Evolutionary conservation across 1,139 yeast genomes (phyloP).

Genomic region (Diutina siamensis): DNA sequence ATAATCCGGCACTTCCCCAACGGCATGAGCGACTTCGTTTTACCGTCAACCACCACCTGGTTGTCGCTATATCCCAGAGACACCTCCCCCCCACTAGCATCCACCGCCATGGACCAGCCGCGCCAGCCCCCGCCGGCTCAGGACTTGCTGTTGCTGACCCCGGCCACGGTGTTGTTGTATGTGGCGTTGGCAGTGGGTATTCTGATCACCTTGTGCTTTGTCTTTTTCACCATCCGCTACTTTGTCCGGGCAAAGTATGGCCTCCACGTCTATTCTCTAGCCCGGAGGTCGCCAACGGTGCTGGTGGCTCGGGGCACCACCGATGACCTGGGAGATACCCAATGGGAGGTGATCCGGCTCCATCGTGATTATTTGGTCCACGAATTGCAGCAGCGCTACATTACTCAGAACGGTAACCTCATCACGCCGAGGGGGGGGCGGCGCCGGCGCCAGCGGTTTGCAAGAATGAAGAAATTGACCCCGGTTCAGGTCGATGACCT

Average conservation of each 20-base stretch:
- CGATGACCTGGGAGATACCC: no score
- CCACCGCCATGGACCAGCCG: neutral
- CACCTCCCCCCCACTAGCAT: neutral
- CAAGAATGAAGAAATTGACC: slow-evolving; percentile 43
- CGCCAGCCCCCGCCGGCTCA: neutral
- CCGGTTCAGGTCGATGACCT: slow-evolving; percentile 50
- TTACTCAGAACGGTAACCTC: neutral
- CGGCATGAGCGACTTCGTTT: neutral
- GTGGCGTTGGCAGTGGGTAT: slow-evolving; percentile 51
- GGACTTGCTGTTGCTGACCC: neutral
- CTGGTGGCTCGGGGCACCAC: slow-evolving; percentile 7
- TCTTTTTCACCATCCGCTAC: slow-evolving; percentile 49
- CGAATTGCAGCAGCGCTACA: slow-evolving; percentile 18
- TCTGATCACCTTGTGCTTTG: slow-evolving; percentile 39
- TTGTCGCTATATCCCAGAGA: neutral
- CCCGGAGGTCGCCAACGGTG: slow-evolving; percentile 8
- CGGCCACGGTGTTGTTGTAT: neutral
- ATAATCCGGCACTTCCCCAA: neutral
- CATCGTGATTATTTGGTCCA: slow-evolving; percentile 20
- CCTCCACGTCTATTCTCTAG: slow-evolving; percentile 30
- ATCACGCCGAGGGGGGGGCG: slow-evolving; percentile 18
- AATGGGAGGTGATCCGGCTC: slow-evolving; percentile 23
- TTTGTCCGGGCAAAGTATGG: slow-evolving; percentile 47
- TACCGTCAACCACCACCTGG: neutral
- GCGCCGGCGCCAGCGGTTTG: slow-evolving; percentile 27